Conservation (phyloP, 2,329 filamentous ascomycete genomes). For the Sarocladium strictum region DNA sequence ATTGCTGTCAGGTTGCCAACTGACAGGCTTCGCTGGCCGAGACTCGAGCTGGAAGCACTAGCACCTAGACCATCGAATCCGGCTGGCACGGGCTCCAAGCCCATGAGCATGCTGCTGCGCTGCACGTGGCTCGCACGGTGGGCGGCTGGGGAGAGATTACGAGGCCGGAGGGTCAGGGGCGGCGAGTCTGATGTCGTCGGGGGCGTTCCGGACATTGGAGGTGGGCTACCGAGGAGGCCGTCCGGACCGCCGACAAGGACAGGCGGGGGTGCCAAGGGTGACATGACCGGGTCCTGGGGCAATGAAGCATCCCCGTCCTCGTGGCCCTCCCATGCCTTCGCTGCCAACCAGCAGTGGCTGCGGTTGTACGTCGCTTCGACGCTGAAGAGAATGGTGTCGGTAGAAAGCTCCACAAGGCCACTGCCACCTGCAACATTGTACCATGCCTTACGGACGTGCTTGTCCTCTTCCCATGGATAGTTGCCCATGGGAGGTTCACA, state of each 20-base stretch:
- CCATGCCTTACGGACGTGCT: conserved; percentile 62
- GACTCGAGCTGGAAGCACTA: neutral
- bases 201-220: conserved; percentile 17
- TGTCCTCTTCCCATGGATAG: conserved; percentile 66
- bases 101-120: conserved; percentile 38
- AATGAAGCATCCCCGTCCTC: conserved; percentile 21
- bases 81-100: conserved; percentile 35
- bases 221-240: conserved; percentile 18
- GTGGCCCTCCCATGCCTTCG: conserved; percentile 41
- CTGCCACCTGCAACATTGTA: conserved; percentile 65
- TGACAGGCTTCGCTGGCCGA: conserved; percentile 21
- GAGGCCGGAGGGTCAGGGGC: conserved; percentile 28
- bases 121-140: conserved; percentile 25
- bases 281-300: conserved; percentile 27
- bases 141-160: conserved; percentile 32
- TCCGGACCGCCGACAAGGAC: conserved; percentile 27
- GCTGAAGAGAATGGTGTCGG: conserved; percentile 55
- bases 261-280: conserved; percentile 29
- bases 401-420: conserved; percentile 50
- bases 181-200: conserved; percentile 20
- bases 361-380: conserved; percentile 56
- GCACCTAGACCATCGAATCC: neutral
- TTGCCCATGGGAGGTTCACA: conserved; percentile 69
- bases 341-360: conserved; percentile 50
- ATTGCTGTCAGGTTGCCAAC: conserved; percentile 28